These are phyloP conservation scores for Tetrastigma voinierianum DNA, from an alignment of 164 flowering plant species.

Conservation along the genomic window DNA sequence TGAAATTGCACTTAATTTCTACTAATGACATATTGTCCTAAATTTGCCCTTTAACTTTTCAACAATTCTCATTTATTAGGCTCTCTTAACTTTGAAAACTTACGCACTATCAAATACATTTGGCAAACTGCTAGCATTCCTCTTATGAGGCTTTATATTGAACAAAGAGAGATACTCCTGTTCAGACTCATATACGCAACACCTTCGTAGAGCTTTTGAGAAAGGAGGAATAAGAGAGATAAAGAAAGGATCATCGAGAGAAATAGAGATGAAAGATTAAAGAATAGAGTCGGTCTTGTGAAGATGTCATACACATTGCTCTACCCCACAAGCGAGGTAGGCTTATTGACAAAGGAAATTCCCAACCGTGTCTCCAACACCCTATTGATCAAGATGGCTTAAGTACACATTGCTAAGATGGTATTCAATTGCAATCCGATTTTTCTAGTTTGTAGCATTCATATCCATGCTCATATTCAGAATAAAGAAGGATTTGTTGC, in stretches of 20 bases:
- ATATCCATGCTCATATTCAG: too few species aligned
- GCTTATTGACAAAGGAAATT: conserved; percentile 44
- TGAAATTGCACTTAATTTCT: too few species aligned
- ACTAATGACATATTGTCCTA: too few species aligned
- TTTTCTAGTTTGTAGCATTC: too few species aligned
- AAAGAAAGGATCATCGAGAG: conserved; percentile 25
- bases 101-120: too few species aligned
- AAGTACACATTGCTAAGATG: too few species aligned
- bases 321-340: conserved; percentile 37
- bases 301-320: conserved; percentile 43
- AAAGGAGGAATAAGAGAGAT: conserved; percentile 22
- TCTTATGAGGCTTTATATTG: conserved; percentile 49
- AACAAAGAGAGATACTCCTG: conserved; percentile 35
- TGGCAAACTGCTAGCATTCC: too few species aligned
- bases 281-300: conserved; percentile 45
- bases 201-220: conserved; percentile 35
- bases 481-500: too few species aligned
- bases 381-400: not conserved
- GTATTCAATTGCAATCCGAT: too few species aligned
- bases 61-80: too few species aligned
- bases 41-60: too few species aligned
- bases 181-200: conserved; percentile 38
- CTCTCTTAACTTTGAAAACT: too few species aligned
- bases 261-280: conserved; percentile 28
- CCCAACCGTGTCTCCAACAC: conserved; percentile 42